Evolutionary conservation across 2,329 filamentous ascomycete species (phyloP), one percentile per base, ranked within the genome.

Genomic region (Colletotrichum noveboracense): DNA sequence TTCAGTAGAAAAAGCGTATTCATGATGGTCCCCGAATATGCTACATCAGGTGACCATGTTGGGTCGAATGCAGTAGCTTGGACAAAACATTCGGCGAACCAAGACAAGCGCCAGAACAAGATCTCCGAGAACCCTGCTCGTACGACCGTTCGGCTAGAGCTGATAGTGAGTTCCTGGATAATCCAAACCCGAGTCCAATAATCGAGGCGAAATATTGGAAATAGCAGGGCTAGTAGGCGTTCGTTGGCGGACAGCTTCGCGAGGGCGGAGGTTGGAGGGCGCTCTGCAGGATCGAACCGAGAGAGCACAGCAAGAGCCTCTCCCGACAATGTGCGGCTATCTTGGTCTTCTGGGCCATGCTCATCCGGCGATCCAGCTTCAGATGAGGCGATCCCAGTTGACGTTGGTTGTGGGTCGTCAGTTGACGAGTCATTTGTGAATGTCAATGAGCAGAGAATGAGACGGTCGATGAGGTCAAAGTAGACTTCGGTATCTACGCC

Each of bases 211-310:
- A 56, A 7, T 5, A 56, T 16, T 0, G 52, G 52, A 16, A 0
- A 56, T 0, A 56, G 24, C 13, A 56, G 12, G 7, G 21, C 14
- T 6, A 26, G 6, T 6, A 43, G 18, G 16, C 16, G 38, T 3
- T 43, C 8, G 1, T n/a, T 2, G 4, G 52, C 0, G 24, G 12
- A 1, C 14, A 26, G 3, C 14, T 0, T 26, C 0, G 2, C 1
- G 0, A 21, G 10, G 0, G 3, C 0, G 12, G 6, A 56, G 12
- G 0, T 56, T 2, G 21, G 12, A 26, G 52, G 21, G 14, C 52
- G 52, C 14, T 26, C 24, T 56, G 52, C 12, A 24, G 12, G n/a
- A 26, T 16, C 12, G 10, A 26, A 56, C n/a, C 0, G 52, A 5
- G 24, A 16, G 13, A 56, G 0, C 6, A 21, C 2, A 3, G 10